Evolutionary conservation across 2,329 filamentous ascomycete genomes (phyloP).

Genomic region (Huntiella savannae): DNA sequence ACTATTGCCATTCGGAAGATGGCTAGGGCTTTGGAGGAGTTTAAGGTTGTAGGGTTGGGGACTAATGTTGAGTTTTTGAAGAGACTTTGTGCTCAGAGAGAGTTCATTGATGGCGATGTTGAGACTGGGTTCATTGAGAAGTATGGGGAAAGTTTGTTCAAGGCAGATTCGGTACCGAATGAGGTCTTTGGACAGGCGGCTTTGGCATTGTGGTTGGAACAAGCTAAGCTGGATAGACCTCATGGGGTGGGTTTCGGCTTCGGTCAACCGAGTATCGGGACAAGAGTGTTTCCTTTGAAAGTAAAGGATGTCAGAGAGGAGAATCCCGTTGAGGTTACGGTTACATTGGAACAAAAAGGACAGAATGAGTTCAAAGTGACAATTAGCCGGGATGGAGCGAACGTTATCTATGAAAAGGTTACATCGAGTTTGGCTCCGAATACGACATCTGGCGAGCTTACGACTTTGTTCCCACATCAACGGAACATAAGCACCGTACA

Average conservation of each 20-base stretch:
- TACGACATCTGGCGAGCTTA: conserved; percentile 22
- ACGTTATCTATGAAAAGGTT: background rate
- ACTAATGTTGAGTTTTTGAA: conserved; percentile 98
- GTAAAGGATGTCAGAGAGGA: background rate
- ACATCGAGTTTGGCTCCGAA: conserved; percentile 8
- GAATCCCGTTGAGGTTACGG: background rate
- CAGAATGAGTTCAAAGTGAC: background rate
- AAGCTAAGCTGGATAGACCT: background rate
- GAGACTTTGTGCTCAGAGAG: conserved; percentile 58
- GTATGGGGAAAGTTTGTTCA: conserved; percentile 62
- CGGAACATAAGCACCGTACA: conserved; percentile 57
- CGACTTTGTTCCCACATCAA: conserved; percentile 64
- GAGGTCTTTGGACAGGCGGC: conserved; percentile 80
- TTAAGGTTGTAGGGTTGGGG: conserved; percentile 79
- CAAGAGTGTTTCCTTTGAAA: conserved; percentile 1
- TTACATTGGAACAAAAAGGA: background rate
- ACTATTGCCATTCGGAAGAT: conserved; percentile 70
- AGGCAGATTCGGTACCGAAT: conserved; percentile 35
- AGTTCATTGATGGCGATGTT: conserved; percentile 72
- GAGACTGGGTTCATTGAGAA: conserved; percentile 96
- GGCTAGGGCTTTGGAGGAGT: conserved; percentile 60
- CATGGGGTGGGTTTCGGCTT: background rate
- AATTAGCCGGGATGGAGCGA: background rate
- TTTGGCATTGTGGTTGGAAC: conserved; percentile 24
- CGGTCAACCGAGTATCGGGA: background rate